phyloP scores from a whole-genome alignment of 108 stramenopile genomes.

The Asterionellopsis glacialis region DNA sequence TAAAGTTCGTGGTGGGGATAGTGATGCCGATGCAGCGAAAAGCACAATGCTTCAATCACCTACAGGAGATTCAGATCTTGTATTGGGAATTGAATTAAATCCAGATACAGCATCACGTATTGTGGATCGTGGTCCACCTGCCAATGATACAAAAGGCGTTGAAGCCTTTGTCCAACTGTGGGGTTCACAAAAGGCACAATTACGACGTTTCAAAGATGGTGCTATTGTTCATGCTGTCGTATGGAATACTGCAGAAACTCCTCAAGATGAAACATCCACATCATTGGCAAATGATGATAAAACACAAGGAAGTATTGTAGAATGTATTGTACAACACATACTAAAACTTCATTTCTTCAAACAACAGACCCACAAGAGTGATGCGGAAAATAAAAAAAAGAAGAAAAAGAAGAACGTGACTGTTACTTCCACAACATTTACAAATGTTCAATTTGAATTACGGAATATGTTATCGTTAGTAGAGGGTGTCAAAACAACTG shows the following conservation, averaged over 20 bases:
- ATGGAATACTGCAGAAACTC: slow-evolving; percentile 50
- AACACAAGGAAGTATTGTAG: slow-evolving; percentile 69
- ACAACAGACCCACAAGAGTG: too few species aligned
- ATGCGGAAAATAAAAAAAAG: too few species aligned
- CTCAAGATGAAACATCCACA: not conserved
- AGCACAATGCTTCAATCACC: slow-evolving; percentile 17
- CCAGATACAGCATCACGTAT: slow-evolving; percentile 57
- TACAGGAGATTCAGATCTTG: slow-evolving; percentile 19
- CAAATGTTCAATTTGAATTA: slow-evolving; percentile 37
- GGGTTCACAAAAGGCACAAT: slow-evolving; percentile 62
- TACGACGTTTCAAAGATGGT: slow-evolving; percentile 86
- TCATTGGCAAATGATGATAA: slow-evolving; percentile 46
- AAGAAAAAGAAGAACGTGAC: slow-evolving; percentile 7
- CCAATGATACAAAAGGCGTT: slow-evolving; percentile 51
- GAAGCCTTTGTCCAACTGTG: slow-evolving; percentile 63
- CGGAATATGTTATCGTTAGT: slow-evolving; percentile 58
- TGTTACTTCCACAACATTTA: too few species aligned
- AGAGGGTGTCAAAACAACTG: slow-evolving; percentile 32
- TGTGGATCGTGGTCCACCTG: slow-evolving; percentile 82
- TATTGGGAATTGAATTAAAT: slow-evolving; percentile 64
- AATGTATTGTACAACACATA: slow-evolving; percentile 65
- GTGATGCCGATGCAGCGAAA: slow-evolving; percentile 11
- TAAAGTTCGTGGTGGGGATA: not conserved
- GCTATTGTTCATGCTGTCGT: slow-evolving; percentile 87
- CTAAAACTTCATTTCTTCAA: slow-evolving; percentile 50